Evolutionary conservation across 257 asterid species (phyloP).

Genomic region (Nicotiana attenuata): DNA sequence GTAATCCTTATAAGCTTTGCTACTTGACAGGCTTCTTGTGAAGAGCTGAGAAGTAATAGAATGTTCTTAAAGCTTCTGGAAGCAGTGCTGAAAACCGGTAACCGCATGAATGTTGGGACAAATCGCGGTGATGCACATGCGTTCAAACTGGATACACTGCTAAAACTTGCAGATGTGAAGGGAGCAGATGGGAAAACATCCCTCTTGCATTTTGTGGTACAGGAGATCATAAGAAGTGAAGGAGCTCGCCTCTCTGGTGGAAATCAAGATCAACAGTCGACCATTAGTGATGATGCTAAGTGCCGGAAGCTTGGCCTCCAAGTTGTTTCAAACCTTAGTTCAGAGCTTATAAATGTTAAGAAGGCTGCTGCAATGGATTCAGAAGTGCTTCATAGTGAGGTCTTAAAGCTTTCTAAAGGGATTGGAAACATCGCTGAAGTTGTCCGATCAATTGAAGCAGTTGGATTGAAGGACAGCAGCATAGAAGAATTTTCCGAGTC

Average conservation of each 20-base stretch:
- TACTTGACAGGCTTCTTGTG: slow-evolving; percentile 77
- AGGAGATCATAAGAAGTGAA: slow-evolving; percentile 81
- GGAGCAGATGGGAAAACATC: slow-evolving; percentile 97
- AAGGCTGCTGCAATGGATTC: slow-evolving; percentile 97
- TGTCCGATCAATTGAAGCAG: slow-evolving; percentile 28
- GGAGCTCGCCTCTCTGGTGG: slow-evolving; percentile 62
- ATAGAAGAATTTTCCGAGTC: slow-evolving; percentile 39
- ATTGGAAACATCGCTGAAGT: slow-evolving; percentile 46
- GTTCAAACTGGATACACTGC: slow-evolving; percentile 94
- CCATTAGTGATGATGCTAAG: slow-evolving; percentile 46
- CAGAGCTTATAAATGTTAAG: slow-evolving; percentile 75
- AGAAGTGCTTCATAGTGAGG: slow-evolving; percentile 70
- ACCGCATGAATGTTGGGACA: slow-evolving; percentile 97
- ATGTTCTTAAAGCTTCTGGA: slow-evolving; percentile 95
- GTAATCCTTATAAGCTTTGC: not conserved
- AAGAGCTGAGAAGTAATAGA: slow-evolving; percentile 71
- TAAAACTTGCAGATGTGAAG: slow-evolving; percentile 85
- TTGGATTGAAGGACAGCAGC: slow-evolving; percentile 23
- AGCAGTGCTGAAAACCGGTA: slow-evolving; percentile 94
- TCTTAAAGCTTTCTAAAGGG: slow-evolving; percentile 69
- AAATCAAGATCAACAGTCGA: slow-evolving; percentile 32
- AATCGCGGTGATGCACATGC: slow-evolving; percentile 96
- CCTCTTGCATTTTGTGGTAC: slow-evolving; percentile 89
- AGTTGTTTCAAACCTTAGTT: slow-evolving; percentile 66
- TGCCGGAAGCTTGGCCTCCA: slow-evolving; percentile 80